Conservation (phyloP, 805 yeast species). For the Wickerhamiella azymoides region DNA sequence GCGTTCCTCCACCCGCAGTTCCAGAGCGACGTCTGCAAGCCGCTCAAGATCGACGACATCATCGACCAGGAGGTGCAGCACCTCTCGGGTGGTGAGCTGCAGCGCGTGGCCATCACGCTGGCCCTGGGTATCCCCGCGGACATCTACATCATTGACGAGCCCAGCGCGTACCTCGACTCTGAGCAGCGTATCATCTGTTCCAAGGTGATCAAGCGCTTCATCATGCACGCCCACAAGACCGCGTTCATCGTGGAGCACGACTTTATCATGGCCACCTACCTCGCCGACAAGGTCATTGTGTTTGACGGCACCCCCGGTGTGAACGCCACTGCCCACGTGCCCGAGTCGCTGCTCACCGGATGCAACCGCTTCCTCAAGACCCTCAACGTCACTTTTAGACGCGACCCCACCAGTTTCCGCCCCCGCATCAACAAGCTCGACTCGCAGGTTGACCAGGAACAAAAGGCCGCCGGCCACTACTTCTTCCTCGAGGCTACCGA, state of each 20-base stretch:
- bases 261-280: slow-evolving; percentile 98
- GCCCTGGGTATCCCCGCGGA: slow-evolving; percentile 92
- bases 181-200: slow-evolving; percentile 99
- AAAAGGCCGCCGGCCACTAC: slow-evolving; percentile 80
- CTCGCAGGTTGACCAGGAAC: slow-evolving; percentile 99
- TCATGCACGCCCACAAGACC: slow-evolving; percentile 91
- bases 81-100: slow-evolving; percentile 98
- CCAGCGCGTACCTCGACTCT: slow-evolving; percentile 96
- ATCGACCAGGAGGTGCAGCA: slow-evolving; percentile 97
- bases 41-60: slow-evolving; percentile 81
- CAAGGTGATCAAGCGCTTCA: slow-evolving; percentile 92
- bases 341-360: slow-evolving; percentile 91
- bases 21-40: slow-evolving; percentile 96
- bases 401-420: slow-evolving; percentile 96
- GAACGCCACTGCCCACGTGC: slow-evolving; percentile 71
- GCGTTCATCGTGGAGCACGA: slow-evolving; percentile 99
- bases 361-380: slow-evolving; percentile 95
- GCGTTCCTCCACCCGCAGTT: slow-evolving; percentile 92
- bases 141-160: slow-evolving; percentile 94
- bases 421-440: slow-evolving; percentile 97
- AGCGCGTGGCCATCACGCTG: slow-evolving; percentile 94
- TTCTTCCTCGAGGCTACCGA: slow-evolving; percentile 76
- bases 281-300: slow-evolving; percentile 97
- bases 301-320: slow-evolving; percentile 91
- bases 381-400: slow-evolving; percentile 94